Evolutionary conservation across 2,329 filamentous ascomycete genomes (phyloP).

Genomic region (Colletotrichum sp.): DNA sequence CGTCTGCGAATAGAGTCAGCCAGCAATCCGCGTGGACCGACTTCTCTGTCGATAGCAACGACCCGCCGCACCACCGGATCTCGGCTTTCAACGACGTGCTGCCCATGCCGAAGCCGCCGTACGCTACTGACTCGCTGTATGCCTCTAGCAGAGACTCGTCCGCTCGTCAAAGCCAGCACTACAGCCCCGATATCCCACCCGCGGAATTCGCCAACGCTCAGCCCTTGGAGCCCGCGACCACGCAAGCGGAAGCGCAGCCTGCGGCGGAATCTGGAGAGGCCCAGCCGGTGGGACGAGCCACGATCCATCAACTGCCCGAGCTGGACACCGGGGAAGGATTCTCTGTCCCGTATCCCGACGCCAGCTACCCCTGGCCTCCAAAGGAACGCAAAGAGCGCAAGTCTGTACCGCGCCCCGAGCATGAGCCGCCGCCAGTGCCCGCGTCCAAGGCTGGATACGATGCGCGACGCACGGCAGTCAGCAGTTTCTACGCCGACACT

Average conservation of each 20-base stretch:
- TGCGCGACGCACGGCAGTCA: constrained; percentile 35
- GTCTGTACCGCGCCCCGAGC: constrained; percentile 47
- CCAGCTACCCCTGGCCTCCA: constrained; percentile 30
- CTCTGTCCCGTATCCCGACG: constrained; percentile 47
- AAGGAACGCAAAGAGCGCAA: constrained; percentile 22
- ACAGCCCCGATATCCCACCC: constrained; percentile 37
- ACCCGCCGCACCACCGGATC: constrained; percentile 37
- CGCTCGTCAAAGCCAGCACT: constrained; percentile 21
- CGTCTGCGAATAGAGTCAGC: constrained; percentile 53
- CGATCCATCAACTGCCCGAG: constrained; percentile 51
- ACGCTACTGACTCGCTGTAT: constrained; percentile 8
- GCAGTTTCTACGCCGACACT: constrained; percentile 47
- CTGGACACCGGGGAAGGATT: constrained; percentile 58
- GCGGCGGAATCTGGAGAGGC: neutral
- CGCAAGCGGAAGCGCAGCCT: neutral
- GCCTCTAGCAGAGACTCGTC: constrained; percentile 19
- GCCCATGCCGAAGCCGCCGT: constrained; percentile 22
- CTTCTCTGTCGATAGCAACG: constrained; percentile 60
- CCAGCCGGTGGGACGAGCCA: constrained; percentile 18
- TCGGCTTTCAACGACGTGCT: constrained; percentile 10
- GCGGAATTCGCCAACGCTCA: constrained; percentile 24
- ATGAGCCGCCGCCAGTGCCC: constrained; percentile 58
- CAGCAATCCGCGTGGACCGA: constrained; percentile 67
- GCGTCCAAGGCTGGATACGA: constrained; percentile 36
- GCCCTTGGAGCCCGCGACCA: neutral